Conservation (phyloP, 331 rosid species). For the Quercus phellos region DNA sequence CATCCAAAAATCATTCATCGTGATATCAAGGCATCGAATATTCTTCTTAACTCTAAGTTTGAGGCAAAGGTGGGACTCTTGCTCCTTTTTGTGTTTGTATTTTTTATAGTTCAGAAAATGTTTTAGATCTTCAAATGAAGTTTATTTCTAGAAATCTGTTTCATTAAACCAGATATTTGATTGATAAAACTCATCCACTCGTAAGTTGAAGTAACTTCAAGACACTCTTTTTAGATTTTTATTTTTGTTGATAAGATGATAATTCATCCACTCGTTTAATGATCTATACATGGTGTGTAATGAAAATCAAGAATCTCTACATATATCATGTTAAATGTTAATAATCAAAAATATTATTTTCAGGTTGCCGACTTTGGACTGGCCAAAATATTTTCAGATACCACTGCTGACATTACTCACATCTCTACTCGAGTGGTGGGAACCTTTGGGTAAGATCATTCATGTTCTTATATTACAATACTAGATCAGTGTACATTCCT, state of each 20-base stretch:
- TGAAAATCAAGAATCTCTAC: not conserved
- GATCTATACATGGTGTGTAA: not conserved
- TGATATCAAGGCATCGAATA: conserved; percentile 57
- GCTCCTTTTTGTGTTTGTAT: not conserved
- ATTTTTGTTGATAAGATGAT: too few relatives aligned
- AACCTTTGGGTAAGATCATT: conserved; percentile 45
- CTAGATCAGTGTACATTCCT: not conserved
- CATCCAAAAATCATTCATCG: conserved; percentile 57
- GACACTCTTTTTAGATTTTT: too few relatives aligned
- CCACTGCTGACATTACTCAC: conserved; percentile 32
- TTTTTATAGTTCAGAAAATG: not conserved
- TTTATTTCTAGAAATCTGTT: not conserved
- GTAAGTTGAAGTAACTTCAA: too few relatives aligned
- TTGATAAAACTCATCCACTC: too few relatives aligned
- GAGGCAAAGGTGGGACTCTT: conserved; percentile 42
- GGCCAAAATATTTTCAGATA: conserved; percentile 43
- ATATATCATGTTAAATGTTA: not conserved
- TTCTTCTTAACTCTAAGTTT: conserved; percentile 48
- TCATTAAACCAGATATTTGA: not conserved
- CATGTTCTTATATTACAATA: not conserved
- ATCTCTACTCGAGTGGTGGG: conserved; percentile 52
- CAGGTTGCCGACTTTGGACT: conserved; percentile 70
- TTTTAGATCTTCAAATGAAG: not conserved
- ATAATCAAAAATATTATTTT: not conserved
- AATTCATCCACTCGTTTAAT: not conserved